Conservation (phyloP, 2,329 filamentous ascomycete genomes). For the Talaromyces islandicus region DNA sequence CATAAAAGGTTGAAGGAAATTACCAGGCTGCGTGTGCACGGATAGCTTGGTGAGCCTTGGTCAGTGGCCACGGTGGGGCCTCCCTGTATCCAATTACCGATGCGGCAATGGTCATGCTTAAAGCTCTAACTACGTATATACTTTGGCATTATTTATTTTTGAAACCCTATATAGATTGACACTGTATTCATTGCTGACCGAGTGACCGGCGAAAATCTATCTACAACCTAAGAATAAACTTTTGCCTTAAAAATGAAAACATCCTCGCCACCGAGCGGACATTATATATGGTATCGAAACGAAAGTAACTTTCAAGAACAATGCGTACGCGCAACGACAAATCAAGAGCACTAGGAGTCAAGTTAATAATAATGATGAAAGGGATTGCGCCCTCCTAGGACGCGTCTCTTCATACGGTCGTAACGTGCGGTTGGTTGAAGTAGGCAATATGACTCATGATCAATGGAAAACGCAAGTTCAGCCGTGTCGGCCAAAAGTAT, state of each 20-base stretch:
- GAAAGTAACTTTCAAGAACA: background rate
- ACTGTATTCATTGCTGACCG: constrained; percentile 10
- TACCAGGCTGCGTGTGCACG: background rate
- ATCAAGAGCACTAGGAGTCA: background rate
- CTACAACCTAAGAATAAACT: constrained; percentile 9
- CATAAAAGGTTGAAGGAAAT: background rate
- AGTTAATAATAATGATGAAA: background rate
- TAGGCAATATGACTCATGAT: constrained; percentile 2
- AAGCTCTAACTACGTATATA: too few relatives aligned
- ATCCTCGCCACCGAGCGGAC: background rate
- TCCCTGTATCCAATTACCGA: background rate
- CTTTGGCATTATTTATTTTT: too few relatives aligned
- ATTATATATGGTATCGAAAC: constrained; percentile 1
- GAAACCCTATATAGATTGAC: constrained; percentile 2
- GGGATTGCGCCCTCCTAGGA: background rate
- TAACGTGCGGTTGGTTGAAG: background rate
- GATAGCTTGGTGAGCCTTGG: background rate
- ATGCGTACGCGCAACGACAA: background rate
- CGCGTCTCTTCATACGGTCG: background rate
- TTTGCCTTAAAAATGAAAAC: background rate
- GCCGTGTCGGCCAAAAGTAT: background rate
- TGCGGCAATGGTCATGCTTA: background rate
- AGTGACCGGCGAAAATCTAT: constrained; percentile 8
- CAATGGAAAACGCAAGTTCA: background rate
- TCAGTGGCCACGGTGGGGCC: background rate